These are phyloP conservation scores for Pichia inconspicua DNA, from an alignment of 1,139 yeast genomes.

Conservation along the genomic window DNA sequence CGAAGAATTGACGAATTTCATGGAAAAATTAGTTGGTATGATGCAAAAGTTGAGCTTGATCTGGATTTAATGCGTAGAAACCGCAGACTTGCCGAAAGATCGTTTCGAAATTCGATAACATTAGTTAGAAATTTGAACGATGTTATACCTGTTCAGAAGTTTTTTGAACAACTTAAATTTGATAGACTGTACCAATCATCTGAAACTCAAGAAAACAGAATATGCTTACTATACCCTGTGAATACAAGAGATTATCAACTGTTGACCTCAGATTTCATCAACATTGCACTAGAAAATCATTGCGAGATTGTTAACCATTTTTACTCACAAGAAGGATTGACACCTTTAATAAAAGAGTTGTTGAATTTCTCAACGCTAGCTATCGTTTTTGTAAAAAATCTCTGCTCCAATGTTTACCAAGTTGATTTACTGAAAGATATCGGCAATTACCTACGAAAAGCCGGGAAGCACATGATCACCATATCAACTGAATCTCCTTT, in stretches of 20 bases:
- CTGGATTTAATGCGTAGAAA: constrained; percentile 39
- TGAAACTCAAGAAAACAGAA: constrained; percentile 11
- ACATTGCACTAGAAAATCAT: constrained; percentile 17
- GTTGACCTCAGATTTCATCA: constrained; percentile 19
- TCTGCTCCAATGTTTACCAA: constrained; percentile 56
- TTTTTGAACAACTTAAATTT: constrained; percentile 28
- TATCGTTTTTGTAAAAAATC: constrained; percentile 53
- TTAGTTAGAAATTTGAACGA: constrained; percentile 48
- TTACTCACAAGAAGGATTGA: constrained; percentile 58
- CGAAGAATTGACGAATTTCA: constrained; percentile 41
- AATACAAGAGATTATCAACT: neutral
- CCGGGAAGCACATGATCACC: constrained; percentile 45
- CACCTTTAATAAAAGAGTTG: constrained; percentile 47
- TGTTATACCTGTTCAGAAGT: constrained; percentile 44
- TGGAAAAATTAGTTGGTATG: constrained; percentile 36
- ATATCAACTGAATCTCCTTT: constrained; percentile 63
- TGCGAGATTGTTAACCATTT: constrained; percentile 2
- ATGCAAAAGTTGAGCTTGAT: constrained; percentile 30
- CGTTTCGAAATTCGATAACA: constrained; percentile 49
- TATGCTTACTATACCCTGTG: constrained; percentile 32
- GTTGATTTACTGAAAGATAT: constrained; percentile 57
- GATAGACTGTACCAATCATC: neutral
- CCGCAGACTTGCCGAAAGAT: constrained; percentile 36
- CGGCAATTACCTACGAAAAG: constrained; percentile 24
- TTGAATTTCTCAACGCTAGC: constrained; percentile 49